A percentile compares a stretch with the other conserved stretches of the same genome.
Evolutionary conservation across 169 alveolate genomes (phyloP).

Genomic region (Plasmodium berghei): DNA sequence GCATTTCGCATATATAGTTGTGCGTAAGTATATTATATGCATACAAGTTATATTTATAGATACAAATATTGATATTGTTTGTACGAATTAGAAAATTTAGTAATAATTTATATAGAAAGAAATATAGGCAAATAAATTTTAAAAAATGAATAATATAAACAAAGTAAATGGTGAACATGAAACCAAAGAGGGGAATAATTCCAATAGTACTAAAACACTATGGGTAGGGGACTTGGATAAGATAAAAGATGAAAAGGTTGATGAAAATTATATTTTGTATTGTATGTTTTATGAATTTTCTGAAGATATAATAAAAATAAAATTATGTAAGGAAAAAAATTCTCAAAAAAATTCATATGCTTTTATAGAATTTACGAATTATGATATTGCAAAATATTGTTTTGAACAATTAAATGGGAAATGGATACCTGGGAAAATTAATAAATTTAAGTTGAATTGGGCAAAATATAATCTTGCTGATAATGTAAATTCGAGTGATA

Average conservation of each 20-base stretch:
- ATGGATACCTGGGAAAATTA: constrained; percentile 74
- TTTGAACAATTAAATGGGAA: constrained; percentile 72
- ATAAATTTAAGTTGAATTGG: constrained; percentile 66
- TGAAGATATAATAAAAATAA: constrained; percentile 69
- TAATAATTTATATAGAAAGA: too few relatives aligned
- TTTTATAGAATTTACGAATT: constrained; percentile 56
- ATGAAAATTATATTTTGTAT: constrained; percentile 61
- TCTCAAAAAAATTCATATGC: constrained; percentile 71
- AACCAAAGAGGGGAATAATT: constrained; percentile 16
- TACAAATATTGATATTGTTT: too few relatives aligned
- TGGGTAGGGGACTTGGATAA: constrained; percentile 75
- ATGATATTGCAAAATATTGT: constrained; percentile 63
- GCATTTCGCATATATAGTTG: too few relatives aligned
- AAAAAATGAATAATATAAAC: constrained; percentile 39
- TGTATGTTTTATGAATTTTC: constrained; percentile 74
- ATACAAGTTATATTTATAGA: too few relatives aligned
- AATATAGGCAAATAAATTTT: neutral
- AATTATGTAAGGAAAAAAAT: constrained; percentile 68
- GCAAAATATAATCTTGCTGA: constrained; percentile 66
- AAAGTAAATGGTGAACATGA: constrained; percentile 9
- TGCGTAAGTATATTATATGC: too few relatives aligned
- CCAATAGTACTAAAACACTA: constrained; percentile 49
- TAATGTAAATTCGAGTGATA: constrained; percentile 30
- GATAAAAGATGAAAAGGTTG: constrained; percentile 66
- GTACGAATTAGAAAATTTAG: too few relatives aligned